phyloP scores from a whole-genome alignment of 2,329 filamentous ascomycete species.

The Phaeosphaeriaceae sp. region DNA sequence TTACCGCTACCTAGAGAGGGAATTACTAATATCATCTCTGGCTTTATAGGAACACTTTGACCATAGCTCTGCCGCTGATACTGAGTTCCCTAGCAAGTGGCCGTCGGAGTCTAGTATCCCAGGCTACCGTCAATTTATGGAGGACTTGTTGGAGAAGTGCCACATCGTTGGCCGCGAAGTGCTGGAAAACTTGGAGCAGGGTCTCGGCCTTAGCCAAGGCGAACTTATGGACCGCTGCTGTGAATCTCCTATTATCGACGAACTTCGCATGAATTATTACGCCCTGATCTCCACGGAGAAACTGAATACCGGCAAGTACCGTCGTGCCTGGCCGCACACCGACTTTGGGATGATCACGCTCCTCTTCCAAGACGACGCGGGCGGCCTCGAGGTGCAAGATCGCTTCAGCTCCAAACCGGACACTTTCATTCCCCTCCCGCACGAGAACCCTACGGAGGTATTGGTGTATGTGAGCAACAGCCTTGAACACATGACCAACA shows the following conservation, averaged over 20 bases:
- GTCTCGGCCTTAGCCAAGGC: slow-evolving; percentile 7
- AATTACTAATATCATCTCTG: no score
- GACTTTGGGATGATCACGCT: slow-evolving; percentile 39
- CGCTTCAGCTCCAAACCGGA: slow-evolving; percentile 2
- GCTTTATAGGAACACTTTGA: slow-evolving; percentile 12
- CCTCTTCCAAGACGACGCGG: slow-evolving; percentile 46
- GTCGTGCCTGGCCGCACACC: slow-evolving; percentile 25
- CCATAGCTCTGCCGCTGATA: not conserved
- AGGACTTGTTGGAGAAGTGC: slow-evolving; percentile 10
- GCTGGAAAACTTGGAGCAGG: slow-evolving; percentile 16
- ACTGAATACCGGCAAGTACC: slow-evolving; percentile 7
- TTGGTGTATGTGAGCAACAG: slow-evolving; percentile 1
- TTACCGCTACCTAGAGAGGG: no score
- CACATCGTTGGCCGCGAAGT: slow-evolving; percentile 10
- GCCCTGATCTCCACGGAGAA: slow-evolving; percentile 13
- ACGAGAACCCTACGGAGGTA: not conserved
- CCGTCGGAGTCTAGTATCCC: slow-evolving; percentile 10
- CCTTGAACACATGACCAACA: slow-evolving; percentile 1
- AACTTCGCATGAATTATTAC: slow-evolving; percentile 28
- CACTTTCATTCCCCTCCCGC: not conserved
- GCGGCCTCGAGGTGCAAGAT: slow-evolving; percentile 80
- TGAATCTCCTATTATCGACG: slow-evolving; percentile 10
- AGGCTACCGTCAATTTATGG: slow-evolving; percentile 21
- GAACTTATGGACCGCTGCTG: slow-evolving; percentile 8
- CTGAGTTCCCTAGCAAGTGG: slow-evolving; percentile 6